These are phyloP conservation scores for Vitis riparia DNA, from an alignment of 164 flowering plant genomes.

Conservation along the genomic window DNA sequence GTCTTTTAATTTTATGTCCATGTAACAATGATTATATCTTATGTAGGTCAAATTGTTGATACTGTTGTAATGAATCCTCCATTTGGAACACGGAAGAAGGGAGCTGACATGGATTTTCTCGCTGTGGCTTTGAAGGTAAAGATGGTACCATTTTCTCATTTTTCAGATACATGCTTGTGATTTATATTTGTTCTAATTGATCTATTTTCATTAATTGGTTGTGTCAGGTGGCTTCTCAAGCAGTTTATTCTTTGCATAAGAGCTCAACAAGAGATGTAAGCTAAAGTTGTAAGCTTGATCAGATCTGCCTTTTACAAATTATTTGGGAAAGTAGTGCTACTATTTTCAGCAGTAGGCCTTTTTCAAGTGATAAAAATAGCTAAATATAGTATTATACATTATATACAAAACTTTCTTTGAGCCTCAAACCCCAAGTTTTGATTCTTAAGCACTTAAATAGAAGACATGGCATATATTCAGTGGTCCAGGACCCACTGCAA, in stretches of 20 bases:
- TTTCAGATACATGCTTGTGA: neutral
- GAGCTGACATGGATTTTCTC: slow-evolving; percentile 93
- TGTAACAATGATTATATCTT: slow-evolving; percentile 1
- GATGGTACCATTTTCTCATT: neutral
- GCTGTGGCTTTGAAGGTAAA: slow-evolving; percentile 66
- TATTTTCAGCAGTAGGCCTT: too few relatives aligned
- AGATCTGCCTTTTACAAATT: neutral
- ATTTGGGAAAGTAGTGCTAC: too few relatives aligned
- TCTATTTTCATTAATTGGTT: slow-evolving; percentile 10
- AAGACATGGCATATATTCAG: too few relatives aligned
- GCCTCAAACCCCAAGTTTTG: too few relatives aligned
- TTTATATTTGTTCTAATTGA: neutral
- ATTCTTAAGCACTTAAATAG: too few relatives aligned
- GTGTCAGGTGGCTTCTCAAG: slow-evolving; percentile 74
- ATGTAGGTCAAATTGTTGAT: slow-evolving; percentile 64
- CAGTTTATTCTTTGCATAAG: slow-evolving; percentile 97
- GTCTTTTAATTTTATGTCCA: neutral
- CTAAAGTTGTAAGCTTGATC: neutral
- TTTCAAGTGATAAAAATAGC: too few relatives aligned
- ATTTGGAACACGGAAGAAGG: slow-evolving; percentile 93
- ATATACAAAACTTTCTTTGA: too few relatives aligned
- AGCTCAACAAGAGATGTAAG: slow-evolving; percentile 97
- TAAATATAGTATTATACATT: too few relatives aligned
- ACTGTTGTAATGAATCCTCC: slow-evolving; percentile 98
- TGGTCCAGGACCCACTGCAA: too few relatives aligned